These are phyloP conservation scores for Phytophthora megakarya DNA, from an alignment of 352 stramenopile genomes.

Conservation along the genomic window DNA sequence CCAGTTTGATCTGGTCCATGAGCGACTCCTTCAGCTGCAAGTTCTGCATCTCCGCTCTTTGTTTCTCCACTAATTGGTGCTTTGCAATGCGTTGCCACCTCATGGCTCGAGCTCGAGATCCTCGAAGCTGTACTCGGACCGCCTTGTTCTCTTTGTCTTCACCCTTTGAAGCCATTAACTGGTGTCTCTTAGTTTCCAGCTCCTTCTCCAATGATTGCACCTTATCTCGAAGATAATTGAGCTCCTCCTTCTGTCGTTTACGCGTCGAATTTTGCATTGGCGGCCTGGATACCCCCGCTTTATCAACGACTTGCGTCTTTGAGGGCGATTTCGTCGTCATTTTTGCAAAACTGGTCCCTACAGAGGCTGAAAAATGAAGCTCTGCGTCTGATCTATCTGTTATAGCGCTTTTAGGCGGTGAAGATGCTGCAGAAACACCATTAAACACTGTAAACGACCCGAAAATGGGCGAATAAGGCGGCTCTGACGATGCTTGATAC, in stretches of 20 bases:
- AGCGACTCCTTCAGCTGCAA: constrained; percentile 32
- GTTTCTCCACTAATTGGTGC: constrained; percentile 39
- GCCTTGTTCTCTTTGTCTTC: constrained; percentile 17
- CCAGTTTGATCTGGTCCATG: constrained; percentile 52
- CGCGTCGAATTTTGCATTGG: constrained; percentile 61
- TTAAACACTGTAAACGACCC: constrained; percentile 3
- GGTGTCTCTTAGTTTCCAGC: constrained; percentile 24
- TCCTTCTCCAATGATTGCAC: constrained; percentile 49
- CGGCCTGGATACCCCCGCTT: constrained; percentile 4
- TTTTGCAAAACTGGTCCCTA: neutral
- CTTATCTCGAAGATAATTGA: constrained; percentile 52
- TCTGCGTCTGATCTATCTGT: neutral
- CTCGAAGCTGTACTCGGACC: neutral
- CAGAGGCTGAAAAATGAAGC: neutral
- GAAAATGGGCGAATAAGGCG: constrained; percentile 7
- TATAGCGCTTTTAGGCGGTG: neutral
- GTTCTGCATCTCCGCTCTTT: constrained; percentile 45
- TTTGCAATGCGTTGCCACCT: constrained; percentile 47
- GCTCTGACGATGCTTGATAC: neutral
- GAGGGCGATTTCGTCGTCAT: neutral
- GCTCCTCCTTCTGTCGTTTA: constrained; percentile 58
- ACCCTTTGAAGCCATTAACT: constrained; percentile 12
- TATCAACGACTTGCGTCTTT: no score
- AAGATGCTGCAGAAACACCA: neutral
- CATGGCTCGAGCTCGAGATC: neutral